These are phyloP conservation scores for Ophiostoma himal-ulmi DNA, from an alignment of 2,329 filamentous ascomycete genomes.

Conservation along the genomic window DNA sequence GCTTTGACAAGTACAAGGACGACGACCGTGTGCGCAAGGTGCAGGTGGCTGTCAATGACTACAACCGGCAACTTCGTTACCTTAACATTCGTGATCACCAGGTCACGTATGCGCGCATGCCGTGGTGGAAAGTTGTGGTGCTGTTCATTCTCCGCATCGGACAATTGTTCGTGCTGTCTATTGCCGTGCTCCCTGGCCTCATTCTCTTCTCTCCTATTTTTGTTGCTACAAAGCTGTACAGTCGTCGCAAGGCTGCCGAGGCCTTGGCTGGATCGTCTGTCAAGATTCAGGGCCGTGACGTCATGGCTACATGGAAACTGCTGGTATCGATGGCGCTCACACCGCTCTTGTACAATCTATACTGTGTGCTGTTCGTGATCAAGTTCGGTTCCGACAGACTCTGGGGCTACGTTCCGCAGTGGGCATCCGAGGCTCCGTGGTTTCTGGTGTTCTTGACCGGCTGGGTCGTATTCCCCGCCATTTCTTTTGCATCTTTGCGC, in stretches of 20 bases:
- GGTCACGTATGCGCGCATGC: conserved; percentile 84
- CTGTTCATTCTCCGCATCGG: conserved; percentile 72
- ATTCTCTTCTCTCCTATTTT: conserved; percentile 86
- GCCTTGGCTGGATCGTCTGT: conserved; percentile 80
- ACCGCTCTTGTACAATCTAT: conserved; percentile 74
- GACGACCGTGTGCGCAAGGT: conserved; percentile 75
- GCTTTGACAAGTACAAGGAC: conserved; percentile 88
- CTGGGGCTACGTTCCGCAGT: conserved; percentile 73
- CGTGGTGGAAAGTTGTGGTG: conserved; percentile 66
- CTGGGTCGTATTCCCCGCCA: conserved; percentile 73
- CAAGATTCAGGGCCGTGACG: conserved; percentile 81
- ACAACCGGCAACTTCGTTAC: conserved; percentile 80
- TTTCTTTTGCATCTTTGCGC: conserved; percentile 87
- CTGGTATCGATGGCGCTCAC: conserved; percentile 80
- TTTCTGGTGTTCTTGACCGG: conserved; percentile 65
- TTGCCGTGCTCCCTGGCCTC: conserved; percentile 79
- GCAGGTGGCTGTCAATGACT: conserved; percentile 69
- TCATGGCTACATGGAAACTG: conserved; percentile 92
- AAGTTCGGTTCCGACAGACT: conserved; percentile 78
- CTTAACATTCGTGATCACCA: conserved; percentile 90
- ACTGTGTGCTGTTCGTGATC: conserved; percentile 66
- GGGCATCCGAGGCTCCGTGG: conserved; percentile 56
- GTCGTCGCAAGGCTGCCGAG: conserved; percentile 72
- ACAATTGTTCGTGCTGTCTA: conserved; percentile 69
- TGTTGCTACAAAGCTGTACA: conserved; percentile 75